Conservation (phyloP, 176 grass and related monocot genomes). For the Olyra latifolia region DNA sequence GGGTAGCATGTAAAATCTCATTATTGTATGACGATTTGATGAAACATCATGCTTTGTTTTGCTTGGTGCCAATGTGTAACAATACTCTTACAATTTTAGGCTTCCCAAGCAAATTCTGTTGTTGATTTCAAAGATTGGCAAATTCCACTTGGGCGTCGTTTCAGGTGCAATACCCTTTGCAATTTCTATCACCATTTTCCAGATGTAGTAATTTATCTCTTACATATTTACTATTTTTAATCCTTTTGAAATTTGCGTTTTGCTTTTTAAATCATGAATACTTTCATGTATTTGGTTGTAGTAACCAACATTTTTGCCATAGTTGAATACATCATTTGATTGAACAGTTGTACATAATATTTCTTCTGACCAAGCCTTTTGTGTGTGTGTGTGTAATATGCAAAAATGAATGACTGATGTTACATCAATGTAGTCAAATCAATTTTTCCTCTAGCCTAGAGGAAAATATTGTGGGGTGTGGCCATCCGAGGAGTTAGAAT, state of each 20-base stretch:
- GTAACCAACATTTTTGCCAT: background rate
- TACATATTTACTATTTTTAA: background rate
- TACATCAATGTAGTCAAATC: background rate
- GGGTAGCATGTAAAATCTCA: background rate
- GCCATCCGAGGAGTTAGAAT: background rate
- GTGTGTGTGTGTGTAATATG: background rate
- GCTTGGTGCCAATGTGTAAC: background rate
- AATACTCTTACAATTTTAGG: constrained; percentile 40
- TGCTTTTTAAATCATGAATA: background rate
- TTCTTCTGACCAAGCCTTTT: background rate
- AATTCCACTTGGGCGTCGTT: constrained; percentile 70
- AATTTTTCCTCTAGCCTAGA: background rate
- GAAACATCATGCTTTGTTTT: background rate
- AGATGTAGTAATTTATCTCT: constrained; percentile 15
- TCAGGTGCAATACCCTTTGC: constrained; percentile 45
- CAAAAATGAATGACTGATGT: background rate
- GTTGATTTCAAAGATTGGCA: constrained; percentile 89
- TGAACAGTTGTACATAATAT: background rate
- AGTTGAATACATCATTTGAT: background rate
- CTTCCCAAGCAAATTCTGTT: constrained; percentile 58
- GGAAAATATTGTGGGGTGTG: background rate
- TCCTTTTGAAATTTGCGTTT: background rate
- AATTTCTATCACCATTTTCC: constrained; percentile 1
- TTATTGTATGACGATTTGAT: background rate
- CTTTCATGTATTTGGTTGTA: background rate